phyloP scores from a whole-genome alignment of 1,284 basidiomycete species.

The Pseudomicrostroma phylloplanum region DNA sequence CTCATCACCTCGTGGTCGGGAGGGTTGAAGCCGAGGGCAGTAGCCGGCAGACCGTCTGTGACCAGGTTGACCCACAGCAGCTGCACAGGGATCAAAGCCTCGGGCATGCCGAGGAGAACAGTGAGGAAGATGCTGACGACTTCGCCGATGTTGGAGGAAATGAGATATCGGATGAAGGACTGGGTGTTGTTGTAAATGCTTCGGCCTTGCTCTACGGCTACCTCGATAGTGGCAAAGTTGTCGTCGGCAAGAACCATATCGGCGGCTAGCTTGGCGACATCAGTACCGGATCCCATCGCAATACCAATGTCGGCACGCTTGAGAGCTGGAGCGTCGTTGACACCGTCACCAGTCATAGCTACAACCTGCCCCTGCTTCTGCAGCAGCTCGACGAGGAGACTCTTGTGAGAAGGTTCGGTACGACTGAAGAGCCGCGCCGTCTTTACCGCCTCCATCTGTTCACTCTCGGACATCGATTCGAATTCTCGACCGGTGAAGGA shows the following conservation, averaged over 20 bases:
- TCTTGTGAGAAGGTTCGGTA: slow-evolving; percentile 93
- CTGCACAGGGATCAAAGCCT: slow-evolving; percentile 95
- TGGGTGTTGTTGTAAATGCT: slow-evolving; percentile 99
- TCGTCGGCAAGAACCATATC: slow-evolving; percentile 55
- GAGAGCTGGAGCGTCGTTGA: slow-evolving; percentile 54
- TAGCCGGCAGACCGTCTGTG: slow-evolving; percentile 82
- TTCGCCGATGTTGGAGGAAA: slow-evolving; percentile 96
- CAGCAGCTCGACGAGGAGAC: slow-evolving; percentile 86
- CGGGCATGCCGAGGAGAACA: slow-evolving; percentile 93
- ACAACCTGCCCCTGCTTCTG: slow-evolving; percentile 86
- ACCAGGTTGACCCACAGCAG: slow-evolving; percentile 66
- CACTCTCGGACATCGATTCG: slow-evolving; percentile 69
- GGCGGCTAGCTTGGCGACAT: slow-evolving; percentile 53
- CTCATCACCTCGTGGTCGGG: slow-evolving; percentile 87
- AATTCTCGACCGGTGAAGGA: slow-evolving; percentile 90
- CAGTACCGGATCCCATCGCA: slow-evolving; percentile 54
- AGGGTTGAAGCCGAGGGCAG: slow-evolving; percentile 97
- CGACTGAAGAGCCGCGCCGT: slow-evolving; percentile 82
- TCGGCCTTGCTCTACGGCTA: slow-evolving; percentile 73
- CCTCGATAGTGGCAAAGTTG: slow-evolving; percentile 54
- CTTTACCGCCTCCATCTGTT: slow-evolving; percentile 78
- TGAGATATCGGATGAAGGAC: slow-evolving; percentile 77
- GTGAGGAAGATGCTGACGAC: slow-evolving; percentile 97
- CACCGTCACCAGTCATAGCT: slow-evolving; percentile 66
- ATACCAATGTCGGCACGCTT: slow-evolving; percentile 54